Evolutionary conservation across 495 filamentous ascomycete species (phyloP).

Genomic region (Staphylotrichum tortipilum): DNA sequence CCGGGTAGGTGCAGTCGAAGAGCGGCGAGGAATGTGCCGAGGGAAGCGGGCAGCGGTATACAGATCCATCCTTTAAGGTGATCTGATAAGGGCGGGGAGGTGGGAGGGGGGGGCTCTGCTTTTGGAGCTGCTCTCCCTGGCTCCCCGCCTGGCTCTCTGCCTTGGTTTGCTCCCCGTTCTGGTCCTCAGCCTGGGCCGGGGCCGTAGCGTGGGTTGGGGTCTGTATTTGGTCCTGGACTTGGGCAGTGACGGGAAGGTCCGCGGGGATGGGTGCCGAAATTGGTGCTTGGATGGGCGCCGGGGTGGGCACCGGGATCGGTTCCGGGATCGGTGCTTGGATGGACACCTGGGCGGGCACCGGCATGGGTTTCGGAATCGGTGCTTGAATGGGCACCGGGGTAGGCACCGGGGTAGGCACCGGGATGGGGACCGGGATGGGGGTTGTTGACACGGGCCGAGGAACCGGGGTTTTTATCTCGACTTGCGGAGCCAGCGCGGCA

Average conservation of each 20-base stretch:
- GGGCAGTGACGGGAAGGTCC: neutral
- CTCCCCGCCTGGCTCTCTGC: too few species aligned
- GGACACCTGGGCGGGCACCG: neutral
- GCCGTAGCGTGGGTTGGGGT: too few species aligned
- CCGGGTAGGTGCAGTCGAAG: conserved; percentile 24
- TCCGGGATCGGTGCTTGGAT: neutral
- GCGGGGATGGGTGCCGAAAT: neutral
- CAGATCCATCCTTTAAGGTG: conserved; percentile 5
- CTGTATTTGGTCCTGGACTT: too few species aligned
- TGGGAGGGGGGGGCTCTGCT: too few species aligned
- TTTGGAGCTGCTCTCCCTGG: too few species aligned
- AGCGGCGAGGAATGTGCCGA: conserved; percentile 16
- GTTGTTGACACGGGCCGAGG: too few species aligned
- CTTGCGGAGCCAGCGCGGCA: too few species aligned
- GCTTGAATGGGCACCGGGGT: neutral
- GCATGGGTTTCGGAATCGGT: neutral
- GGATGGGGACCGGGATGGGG: neutral
- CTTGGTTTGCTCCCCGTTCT: too few species aligned
- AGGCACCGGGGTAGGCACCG: neutral
- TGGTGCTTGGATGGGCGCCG: neutral
- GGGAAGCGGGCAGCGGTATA: conserved; percentile 1
- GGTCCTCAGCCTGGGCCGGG: too few species aligned
- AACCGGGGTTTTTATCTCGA: too few species aligned
- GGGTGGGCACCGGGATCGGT: neutral
- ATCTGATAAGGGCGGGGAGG: neutral